A percentile compares a stretch with the other conserved stretches of the same genome.
Conservation (phyloP, 495 filamentous ascomycete species). For the Massariosphaeria phaeospora region DNA sequence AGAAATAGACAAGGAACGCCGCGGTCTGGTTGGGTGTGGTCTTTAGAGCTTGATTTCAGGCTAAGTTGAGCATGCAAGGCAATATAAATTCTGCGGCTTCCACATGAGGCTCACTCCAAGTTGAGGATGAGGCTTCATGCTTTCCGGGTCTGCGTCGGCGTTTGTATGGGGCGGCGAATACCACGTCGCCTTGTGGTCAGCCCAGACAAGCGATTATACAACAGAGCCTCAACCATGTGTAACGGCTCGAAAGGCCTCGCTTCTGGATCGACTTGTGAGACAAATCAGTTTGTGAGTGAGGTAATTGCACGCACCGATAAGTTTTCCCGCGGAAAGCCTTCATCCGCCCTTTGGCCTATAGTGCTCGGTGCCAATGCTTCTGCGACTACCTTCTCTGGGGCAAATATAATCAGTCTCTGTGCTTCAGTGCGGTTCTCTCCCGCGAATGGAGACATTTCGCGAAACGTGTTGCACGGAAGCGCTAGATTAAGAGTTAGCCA, state of each 20-base stretch:
- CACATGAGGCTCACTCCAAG: slow-evolving; percentile 6
- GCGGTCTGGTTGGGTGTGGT: slow-evolving; percentile 2
- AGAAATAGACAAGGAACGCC: background rate
- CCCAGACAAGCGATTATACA: slow-evolving; percentile 14
- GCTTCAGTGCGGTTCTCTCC: too few species aligned
- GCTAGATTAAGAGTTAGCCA: too few species aligned
- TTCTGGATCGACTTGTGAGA: slow-evolving; percentile 14
- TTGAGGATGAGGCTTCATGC: background rate
- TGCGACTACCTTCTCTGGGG: slow-evolving; percentile 5
- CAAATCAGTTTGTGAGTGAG: slow-evolving; percentile 18
- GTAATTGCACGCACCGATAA: slow-evolving; percentile 29
- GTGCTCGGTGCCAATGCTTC: slow-evolving; percentile 1
- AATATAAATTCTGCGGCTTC: slow-evolving; percentile 11
- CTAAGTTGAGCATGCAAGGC: slow-evolving; percentile 14
- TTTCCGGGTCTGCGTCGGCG: slow-evolving; percentile 18
- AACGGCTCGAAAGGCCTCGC: slow-evolving; percentile 12
- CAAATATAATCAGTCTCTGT: slow-evolving; percentile 1
- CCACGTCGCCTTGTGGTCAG: background rate
- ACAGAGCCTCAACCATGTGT: slow-evolving; percentile 18
- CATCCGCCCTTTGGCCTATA: slow-evolving; percentile 4
- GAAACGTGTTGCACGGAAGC: too few species aligned
- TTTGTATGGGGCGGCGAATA: slow-evolving; percentile 10
- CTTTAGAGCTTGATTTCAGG: slow-evolving; percentile 14
- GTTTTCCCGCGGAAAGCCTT: slow-evolving; percentile 18
- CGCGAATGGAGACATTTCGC: too few species aligned